phyloP scores from a whole-genome alignment of 139 green algal species.

The Trebouxia sp. region DNA sequence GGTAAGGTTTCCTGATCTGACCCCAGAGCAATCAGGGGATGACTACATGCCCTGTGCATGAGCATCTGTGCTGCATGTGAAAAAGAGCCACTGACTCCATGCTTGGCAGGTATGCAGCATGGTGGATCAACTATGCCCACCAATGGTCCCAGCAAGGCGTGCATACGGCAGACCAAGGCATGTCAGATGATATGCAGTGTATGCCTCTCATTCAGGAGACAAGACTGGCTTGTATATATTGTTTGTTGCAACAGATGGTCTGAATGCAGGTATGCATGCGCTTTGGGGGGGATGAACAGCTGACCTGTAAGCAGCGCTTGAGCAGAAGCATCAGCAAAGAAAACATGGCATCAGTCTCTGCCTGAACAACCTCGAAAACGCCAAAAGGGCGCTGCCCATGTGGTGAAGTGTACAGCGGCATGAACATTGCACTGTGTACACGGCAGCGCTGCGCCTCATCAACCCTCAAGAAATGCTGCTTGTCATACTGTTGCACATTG shows the following conservation, averaged over 20 bases:
- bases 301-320: constrained; percentile 47
- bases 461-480: constrained; percentile 75
- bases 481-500: constrained; percentile 82
- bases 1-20: neutral
- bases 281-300: too few relatives aligned
- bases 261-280: too few relatives aligned
- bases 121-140: too few relatives aligned
- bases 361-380: constrained; percentile 80
- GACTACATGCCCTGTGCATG: neutral
- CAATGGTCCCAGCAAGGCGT: too few relatives aligned
- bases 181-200: too few relatives aligned
- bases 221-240: too few relatives aligned
- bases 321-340: constrained; percentile 58
- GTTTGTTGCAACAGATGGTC: too few relatives aligned
- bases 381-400: constrained; percentile 52
- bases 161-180: too few relatives aligned
- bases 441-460: constrained; percentile 80
- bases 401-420: constrained; percentile 56
- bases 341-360: constrained; percentile 68
- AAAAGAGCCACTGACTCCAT: neutral
- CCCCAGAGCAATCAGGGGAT: neutral
- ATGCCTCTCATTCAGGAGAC: too few relatives aligned
- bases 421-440: constrained; percentile 73
- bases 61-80: neutral
- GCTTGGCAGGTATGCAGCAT: too few relatives aligned